phyloP scores from a whole-genome alignment of 768 basidiomycete genomes.

The Russula foetens region DNA sequence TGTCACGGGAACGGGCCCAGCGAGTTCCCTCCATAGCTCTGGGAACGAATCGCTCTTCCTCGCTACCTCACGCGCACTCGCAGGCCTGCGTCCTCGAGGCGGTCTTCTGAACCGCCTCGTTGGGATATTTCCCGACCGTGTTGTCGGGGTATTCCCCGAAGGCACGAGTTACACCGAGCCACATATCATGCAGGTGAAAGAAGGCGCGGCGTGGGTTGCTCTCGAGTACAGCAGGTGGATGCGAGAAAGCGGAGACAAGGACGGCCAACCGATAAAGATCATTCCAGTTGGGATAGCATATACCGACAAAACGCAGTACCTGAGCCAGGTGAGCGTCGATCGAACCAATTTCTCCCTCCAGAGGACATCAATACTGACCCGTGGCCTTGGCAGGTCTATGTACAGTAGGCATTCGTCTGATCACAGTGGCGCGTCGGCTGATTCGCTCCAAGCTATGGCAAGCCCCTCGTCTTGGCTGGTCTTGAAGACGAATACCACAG shows the following conservation, averaged over 20 bases:
- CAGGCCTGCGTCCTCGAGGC: conserved; percentile 43
- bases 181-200: conserved; percentile 83
- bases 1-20: neutral
- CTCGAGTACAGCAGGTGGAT: conserved; percentile 85
- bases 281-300: conserved; percentile 86
- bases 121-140: conserved; percentile 24
- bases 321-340: conserved; percentile 60
- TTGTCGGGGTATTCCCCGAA: conserved; percentile 89
- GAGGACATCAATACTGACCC: neutral
- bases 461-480: conserved; percentile 63
- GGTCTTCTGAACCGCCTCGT: conserved; percentile 1
- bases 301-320: conserved; percentile 60
- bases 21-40: neutral
- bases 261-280: conserved; percentile 37
- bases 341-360: neutral
- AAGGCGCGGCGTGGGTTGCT: conserved; percentile 94
- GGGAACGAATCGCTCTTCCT: conserved; percentile 49
- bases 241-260: conserved; percentile 39
- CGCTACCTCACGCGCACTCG: conserved; percentile 80
- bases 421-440: neutral
- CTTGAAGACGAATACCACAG: conserved; percentile 69
- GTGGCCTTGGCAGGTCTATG: neutral
- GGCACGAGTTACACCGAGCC: conserved; percentile 95
- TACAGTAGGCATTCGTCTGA: neutral
- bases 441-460: conserved; percentile 54